Conservation (phyloP, 768 basidiomycete species). For the Pulveroboletus ravenelii region DNA sequence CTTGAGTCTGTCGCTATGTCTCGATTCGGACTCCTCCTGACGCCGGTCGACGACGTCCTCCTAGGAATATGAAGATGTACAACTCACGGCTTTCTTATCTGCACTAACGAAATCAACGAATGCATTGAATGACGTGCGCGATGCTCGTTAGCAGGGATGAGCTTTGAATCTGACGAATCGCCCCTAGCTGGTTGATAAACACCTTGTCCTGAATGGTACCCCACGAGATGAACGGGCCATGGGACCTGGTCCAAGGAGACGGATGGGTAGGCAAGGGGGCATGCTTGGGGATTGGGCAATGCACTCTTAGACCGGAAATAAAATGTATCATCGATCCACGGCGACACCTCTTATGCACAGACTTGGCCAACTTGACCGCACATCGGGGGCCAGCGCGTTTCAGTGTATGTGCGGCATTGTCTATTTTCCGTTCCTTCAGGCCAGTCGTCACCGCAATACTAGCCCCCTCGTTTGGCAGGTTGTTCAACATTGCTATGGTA, state of each 20-base stretch:
- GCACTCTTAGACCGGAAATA: constrained; percentile 32
- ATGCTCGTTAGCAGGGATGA: neutral
- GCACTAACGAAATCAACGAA: constrained; percentile 85
- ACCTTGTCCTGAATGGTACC: constrained; percentile 53
- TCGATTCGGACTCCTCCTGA: neutral
- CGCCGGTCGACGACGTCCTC: neutral
- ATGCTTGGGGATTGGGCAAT: constrained; percentile 52
- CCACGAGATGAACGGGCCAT: constrained; percentile 48
- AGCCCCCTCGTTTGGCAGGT: neutral
- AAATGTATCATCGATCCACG: neutral
- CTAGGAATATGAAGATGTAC: constrained; percentile 95
- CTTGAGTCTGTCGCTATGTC: neutral
- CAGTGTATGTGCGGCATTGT: neutral
- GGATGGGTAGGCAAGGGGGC: constrained; percentile 46
- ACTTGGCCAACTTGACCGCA: neutral
- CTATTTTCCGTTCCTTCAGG: neutral
- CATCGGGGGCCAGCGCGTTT: neutral
- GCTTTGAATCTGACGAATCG: constrained; percentile 1
- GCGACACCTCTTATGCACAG: neutral
- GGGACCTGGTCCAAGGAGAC: constrained; percentile 44
- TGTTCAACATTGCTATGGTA: constrained; percentile 25
- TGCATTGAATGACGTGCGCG: constrained; percentile 80
- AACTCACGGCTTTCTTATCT: constrained; percentile 84
- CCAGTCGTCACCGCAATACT: neutral
- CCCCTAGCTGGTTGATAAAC: constrained; percentile 72